These are phyloP conservation scores for Aspergillus asperescens DNA, from an alignment of 495 filamentous ascomycete genomes.

Conservation along the genomic window DNA sequence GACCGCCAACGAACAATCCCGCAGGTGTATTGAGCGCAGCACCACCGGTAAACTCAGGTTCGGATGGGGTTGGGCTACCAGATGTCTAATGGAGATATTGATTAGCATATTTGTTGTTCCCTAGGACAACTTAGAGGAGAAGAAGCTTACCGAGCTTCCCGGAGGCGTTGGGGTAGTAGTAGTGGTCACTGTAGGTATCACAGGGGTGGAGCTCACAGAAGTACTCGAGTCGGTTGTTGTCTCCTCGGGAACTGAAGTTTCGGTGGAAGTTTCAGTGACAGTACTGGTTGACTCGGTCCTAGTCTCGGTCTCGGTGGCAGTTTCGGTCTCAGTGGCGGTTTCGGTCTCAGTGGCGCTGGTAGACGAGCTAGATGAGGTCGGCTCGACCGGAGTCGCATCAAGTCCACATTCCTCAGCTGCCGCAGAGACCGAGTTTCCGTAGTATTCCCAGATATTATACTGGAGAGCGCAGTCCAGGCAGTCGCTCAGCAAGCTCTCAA, in stretches of 20 bases:
- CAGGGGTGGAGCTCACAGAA: slow-evolving; percentile 2
- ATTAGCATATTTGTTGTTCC: not conserved
- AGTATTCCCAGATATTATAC: slow-evolving; percentile 46
- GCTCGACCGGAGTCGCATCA: slow-evolving; percentile 32
- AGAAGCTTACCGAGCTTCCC: slow-evolving; percentile 2
- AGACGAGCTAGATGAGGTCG: slow-evolving; percentile 15
- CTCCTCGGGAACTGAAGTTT: not conserved
- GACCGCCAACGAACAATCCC: not conserved
- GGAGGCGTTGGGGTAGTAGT: slow-evolving; percentile 1
- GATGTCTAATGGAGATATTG: not conserved
- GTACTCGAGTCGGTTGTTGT: not conserved
- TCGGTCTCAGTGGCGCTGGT: slow-evolving; percentile 12
- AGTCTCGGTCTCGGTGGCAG: not conserved
- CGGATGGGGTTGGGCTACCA: not conserved
- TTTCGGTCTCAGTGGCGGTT: not conserved
- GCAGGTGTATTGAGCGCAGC: not conserved
- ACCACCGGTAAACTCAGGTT: not conserved
- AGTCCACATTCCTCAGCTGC: slow-evolving; percentile 35
- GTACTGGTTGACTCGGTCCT: not conserved
- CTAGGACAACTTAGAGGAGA: not conserved
- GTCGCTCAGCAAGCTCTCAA: slow-evolving; percentile 33
- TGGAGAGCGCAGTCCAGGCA: slow-evolving; percentile 44
- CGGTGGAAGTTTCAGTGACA: not conserved
- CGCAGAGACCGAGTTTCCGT: slow-evolving; percentile 30
- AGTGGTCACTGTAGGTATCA: not conserved